Evolutionary conservation across 345 rosid species (phyloP).

Genomic region (Populus euphratica): DNA sequence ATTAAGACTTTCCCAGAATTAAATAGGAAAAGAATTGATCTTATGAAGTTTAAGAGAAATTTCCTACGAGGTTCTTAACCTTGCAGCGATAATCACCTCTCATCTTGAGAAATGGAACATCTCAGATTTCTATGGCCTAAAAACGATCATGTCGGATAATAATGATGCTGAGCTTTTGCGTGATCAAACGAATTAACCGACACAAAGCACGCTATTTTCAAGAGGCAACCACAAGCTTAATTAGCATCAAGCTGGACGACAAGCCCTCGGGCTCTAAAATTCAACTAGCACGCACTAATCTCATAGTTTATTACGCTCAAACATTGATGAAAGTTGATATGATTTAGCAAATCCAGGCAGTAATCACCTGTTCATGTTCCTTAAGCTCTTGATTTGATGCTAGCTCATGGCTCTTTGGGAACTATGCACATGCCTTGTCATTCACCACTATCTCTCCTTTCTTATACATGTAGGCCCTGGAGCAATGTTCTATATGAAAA

Average conservation of each 20-base stretch:
- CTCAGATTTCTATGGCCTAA: neutral
- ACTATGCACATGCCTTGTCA: conserved; percentile 6
- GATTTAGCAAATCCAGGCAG: conserved; percentile 30
- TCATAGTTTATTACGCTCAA: neutral
- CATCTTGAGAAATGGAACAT: neutral
- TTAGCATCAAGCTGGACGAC: conserved; percentile 21
- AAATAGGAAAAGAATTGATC: neutral
- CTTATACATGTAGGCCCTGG: too few species aligned
- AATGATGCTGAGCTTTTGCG: neutral
- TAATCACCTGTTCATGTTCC: conserved; percentile 36
- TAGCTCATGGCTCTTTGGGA: conserved; percentile 30
- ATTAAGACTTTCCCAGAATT: neutral
- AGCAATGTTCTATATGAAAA: neutral
- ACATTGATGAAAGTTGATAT: conserved; percentile 7
- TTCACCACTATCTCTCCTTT: conserved; percentile 1
- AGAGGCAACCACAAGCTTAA: conserved; percentile 19
- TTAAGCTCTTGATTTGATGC: conserved; percentile 36
- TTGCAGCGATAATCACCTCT: neutral
- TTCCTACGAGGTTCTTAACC: neutral
- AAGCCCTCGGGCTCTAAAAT: conserved; percentile 25
- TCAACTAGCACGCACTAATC: neutral
- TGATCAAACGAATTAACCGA: neutral
- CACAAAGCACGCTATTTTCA: conserved; percentile 14
- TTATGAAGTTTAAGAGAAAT: neutral
- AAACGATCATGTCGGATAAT: neutral